Conservation (phyloP, 768 basidiomycete species). For the Glaciozyma antarctica region DNA sequence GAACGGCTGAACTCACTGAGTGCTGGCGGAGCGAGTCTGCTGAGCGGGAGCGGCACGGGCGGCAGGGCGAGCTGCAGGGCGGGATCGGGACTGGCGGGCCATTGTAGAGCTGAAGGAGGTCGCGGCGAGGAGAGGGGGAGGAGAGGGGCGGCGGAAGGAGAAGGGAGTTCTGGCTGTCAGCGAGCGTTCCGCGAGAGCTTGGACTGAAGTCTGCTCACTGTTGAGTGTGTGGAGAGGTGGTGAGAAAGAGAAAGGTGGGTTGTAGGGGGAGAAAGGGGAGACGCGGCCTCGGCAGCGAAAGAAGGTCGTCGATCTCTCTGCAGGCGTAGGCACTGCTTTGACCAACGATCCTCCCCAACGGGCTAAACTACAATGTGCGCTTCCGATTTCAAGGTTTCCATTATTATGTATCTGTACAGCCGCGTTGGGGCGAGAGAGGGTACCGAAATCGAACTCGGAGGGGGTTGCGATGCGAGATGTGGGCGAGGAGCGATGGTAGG, state of each 20-base stretch:
- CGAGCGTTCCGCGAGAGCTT: background rate
- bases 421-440: too few relatives aligned
- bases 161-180: background rate
- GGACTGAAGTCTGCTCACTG: too few relatives aligned
- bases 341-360: background rate
- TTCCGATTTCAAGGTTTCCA: too few relatives aligned
- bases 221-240: too few relatives aligned
- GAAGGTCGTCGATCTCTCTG: too few relatives aligned
- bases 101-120: constrained; percentile 33
- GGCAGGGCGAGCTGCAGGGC: constrained; percentile 11
- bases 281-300: background rate
- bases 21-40: constrained; percentile 13
- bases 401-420: background rate
- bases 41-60: background rate
- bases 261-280: background rate
- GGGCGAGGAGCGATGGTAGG: background rate
- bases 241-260: background rate
- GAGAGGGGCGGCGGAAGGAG: background rate
- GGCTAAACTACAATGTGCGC: background rate
- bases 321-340: too few relatives aligned
- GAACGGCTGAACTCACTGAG: constrained; percentile 4
- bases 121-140: background rate
- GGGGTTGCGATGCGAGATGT: background rate
- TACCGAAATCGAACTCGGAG: too few relatives aligned
- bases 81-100: constrained; percentile 10